A percentile compares a stretch with the other conserved stretches of the same genome.
These are phyloP conservation scores for Hirsutella thompsonii DNA, from an alignment of 2,329 filamentous ascomycete species.

Conservation along the genomic window DNA sequence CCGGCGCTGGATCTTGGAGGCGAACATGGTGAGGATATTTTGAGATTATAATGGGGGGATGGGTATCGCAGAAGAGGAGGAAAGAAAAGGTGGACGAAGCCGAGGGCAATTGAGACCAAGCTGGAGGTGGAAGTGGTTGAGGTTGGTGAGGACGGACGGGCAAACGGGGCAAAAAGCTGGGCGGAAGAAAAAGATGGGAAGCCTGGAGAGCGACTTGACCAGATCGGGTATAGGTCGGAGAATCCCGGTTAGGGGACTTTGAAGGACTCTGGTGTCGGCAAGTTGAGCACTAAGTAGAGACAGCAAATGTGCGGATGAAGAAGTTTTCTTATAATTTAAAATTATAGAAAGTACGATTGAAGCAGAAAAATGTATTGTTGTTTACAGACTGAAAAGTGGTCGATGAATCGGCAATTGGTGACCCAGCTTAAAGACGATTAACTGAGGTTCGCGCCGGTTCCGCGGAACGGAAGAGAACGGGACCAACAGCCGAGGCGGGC, in stretches of 20 bases:
- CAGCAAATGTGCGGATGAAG: not conserved
- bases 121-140: slow-evolving; percentile 3
- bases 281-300: not conserved
- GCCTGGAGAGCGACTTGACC: slow-evolving; percentile 1
- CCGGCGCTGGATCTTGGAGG: slow-evolving; percentile 57
- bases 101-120: slow-evolving; percentile 2
- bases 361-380: too few relatives aligned
- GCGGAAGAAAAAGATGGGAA: slow-evolving; percentile 10
- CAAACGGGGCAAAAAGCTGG: slow-evolving; percentile 7
- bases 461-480: too few relatives aligned
- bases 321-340: too few relatives aligned
- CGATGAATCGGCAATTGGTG: too few relatives aligned
- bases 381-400: too few relatives aligned
- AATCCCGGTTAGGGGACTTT: slow-evolving; percentile 4
- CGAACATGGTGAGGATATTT: slow-evolving; percentile 52
- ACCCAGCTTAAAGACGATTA: too few relatives aligned
- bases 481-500: too few relatives aligned
- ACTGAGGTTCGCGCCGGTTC: too few relatives aligned
- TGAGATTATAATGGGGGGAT: slow-evolving; percentile 7
- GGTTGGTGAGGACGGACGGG: slow-evolving; percentile 9
- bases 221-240: slow-evolving; percentile 11
- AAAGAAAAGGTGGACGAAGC: slow-evolving; percentile 7
- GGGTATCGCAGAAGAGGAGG: slow-evolving; percentile 9
- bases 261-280: not conserved
- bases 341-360: too few relatives aligned